phyloP scores from a whole-genome alignment of 305 asterid species.

The Fraxinus platypoda region DNA sequence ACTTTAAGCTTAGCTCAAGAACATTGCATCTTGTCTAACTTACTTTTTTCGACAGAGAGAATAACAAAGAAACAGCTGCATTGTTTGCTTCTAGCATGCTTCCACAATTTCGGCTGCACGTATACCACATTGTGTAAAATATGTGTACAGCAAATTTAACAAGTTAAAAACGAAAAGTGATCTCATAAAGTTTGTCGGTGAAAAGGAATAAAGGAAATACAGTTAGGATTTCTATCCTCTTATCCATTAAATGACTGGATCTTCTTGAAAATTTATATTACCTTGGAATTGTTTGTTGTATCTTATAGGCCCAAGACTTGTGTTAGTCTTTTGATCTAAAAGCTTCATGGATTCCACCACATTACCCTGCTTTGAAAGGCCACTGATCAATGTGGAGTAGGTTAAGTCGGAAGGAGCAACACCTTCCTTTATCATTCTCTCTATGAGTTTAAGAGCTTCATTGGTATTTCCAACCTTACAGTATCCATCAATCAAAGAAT shows the following conservation, averaged over 20 bases:
- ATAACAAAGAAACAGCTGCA: conserved; percentile 3
- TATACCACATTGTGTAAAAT: neutral
- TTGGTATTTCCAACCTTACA: conserved; percentile 54
- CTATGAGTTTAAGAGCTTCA: conserved; percentile 60
- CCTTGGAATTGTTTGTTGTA: conserved; percentile 37
- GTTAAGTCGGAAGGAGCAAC: conserved; percentile 50
- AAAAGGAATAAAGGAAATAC: neutral
- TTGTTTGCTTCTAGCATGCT: conserved; percentile 15
- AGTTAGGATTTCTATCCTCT: neutral
- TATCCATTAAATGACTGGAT: neutral
- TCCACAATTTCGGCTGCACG: conserved; percentile 35
- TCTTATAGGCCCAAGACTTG: conserved; percentile 31
- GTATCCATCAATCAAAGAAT: conserved; percentile 68
- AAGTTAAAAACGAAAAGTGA: neutral
- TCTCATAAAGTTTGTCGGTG: neutral
- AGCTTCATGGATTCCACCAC: conserved; percentile 40
- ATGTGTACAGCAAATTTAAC: conserved; percentile 1
- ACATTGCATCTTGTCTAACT: neutral
- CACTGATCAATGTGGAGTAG: conserved; percentile 47
- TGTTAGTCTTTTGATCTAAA: conserved; percentile 41
- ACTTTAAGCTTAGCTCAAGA: neutral
- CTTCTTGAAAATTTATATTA: conserved; percentile 12
- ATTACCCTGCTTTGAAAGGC: conserved; percentile 41
- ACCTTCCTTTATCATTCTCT: conserved; percentile 65
- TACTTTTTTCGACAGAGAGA: conserved; percentile 19